Evolutionary conservation across 2,329 filamentous ascomycete species (phyloP), one percentile per base, ranked within the genome.

Genomic region (Fusarium longipes): DNA sequence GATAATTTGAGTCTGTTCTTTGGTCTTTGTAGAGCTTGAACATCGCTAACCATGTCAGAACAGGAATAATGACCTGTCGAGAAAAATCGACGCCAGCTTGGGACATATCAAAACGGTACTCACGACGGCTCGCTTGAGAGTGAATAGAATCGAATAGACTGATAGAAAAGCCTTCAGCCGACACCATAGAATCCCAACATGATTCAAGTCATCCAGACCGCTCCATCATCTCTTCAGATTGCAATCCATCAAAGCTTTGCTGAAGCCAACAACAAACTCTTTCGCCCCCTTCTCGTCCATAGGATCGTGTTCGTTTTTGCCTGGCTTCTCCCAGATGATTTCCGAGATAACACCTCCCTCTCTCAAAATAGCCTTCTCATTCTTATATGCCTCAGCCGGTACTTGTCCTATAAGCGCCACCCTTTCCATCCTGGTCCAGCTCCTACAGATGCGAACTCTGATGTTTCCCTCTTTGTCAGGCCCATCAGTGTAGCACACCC

Each of bases 341-440:
- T 55, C 61, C 22, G 47, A 29, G 9, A 68, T 52, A 11, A 65
- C 60, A 18, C 60, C 65, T 3, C 65, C 65, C 25, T 68, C 32
- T 11, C 60, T 40, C 2, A 42, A 48, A 7, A 47, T 33, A 11
- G 29, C 18, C 5, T 47, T 48, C 3, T 39, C 40, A 6, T 49
- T 53, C 4, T 17, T 44, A 27, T 35, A 14, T 10, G 50, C 40
- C 6, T 64, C 47, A 1, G 42, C 27, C 7, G 38, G 20, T 1
- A 66, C 50, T 9, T 48, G 55, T 3, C 53, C 65, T 10, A 50
- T 65, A 1, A 68, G 45, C 1, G 47, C 45, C 6, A 68, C 22
- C 0, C 50, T 47, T 27, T 68, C 65, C 3, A n/a, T 27, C 2
- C 38, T n/a, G 3, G 29, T 48, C 65, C 65, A 68, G 7, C 65